Evolutionary conservation across 495 filamentous ascomycete genomes (phyloP), one percentile per base, ranked within the genome.

Genomic region (Tuber calosporum): DNA sequence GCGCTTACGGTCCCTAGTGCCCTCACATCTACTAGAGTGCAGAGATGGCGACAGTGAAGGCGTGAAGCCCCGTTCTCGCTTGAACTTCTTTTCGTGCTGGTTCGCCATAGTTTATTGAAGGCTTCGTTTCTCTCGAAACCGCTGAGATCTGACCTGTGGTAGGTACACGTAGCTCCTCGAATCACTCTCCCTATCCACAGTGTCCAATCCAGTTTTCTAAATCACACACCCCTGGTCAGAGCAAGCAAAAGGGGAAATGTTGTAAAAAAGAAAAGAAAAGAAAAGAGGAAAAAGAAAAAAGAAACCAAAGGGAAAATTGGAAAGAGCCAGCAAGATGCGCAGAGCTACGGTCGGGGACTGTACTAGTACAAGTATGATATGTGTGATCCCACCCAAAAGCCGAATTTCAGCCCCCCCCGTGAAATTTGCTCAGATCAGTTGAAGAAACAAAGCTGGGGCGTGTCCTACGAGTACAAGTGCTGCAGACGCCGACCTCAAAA

Each of bases 1-100:
- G 39, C 71, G 30, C 20, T 36, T 20, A 22, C 45, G 38, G 19
- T 70, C 70, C n/a, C 53, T 4, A n/a, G 67, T 73, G 34, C n/a
- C 68, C 22, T 67, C 68, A 42, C 39, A 71, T 43, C 68, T 62
- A 20, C 68, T 77, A 42, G 69, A 75, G 43, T 77, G 75, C 26
- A 72, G 66, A 37, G 76, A 78, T 58, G 76, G 76, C 34, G 76
- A 73, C 1, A 66, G 45, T 36, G 74, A 68, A n/a, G 76, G 74
- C 39, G 70, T 68, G 71, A 68, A 71, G 69, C 67, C 70, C 58
- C 74, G 67, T 30, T 73, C 68, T 66, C 75, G 53, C 53, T 62
- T 62, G 68, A 73, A 70, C 72, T 67, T 78, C 70, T 70, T 66
- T 42, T 67, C 72, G 75, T 73, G 75, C 43, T 67, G 43, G 68